Evolutionary conservation across 2,329 filamentous ascomycete genomes (phyloP).

Genomic region (Aureobasidium pullulans): DNA sequence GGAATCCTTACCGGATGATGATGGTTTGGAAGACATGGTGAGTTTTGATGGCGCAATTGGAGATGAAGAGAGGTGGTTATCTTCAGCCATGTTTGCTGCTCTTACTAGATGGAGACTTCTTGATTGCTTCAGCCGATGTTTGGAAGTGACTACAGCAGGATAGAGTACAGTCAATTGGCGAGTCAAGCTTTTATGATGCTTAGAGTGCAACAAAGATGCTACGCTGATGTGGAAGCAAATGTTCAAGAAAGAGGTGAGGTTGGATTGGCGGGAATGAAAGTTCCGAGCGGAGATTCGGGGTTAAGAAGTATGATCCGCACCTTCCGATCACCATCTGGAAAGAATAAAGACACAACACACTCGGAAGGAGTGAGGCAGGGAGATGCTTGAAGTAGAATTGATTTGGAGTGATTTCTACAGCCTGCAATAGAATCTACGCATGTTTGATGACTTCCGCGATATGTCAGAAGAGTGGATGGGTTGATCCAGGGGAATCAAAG

Average conservation of each 20-base stretch:
- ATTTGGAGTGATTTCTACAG: too few relatives aligned
- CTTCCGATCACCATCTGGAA: too few relatives aligned
- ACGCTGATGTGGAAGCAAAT: not conserved
- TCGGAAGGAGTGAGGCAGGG: too few relatives aligned
- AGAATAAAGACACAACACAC: too few relatives aligned
- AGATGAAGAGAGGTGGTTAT: not conserved
- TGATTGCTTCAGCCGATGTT: not conserved
- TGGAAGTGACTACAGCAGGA: not conserved
- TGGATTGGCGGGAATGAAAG: too few relatives aligned
- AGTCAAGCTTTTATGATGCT: not conserved
- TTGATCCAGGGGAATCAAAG: not conserved
- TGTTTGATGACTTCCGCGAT: too few relatives aligned
- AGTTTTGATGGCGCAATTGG: not conserved
- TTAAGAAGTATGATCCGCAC: too few relatives aligned
- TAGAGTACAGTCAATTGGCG: not conserved
- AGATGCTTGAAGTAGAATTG: too few relatives aligned
- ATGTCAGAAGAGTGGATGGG: not conserved
- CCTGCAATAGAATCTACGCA: too few relatives aligned
- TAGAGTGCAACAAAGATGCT: not conserved
- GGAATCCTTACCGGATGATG: not conserved
- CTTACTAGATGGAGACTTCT: not conserved
- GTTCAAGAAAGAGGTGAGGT: too few relatives aligned
- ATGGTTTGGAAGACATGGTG: not conserved
- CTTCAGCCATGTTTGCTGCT: slow-evolving; percentile 6
- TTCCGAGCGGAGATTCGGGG: too few relatives aligned